Percentiles rank a stretch among this genome's conserved stretches.
These are phyloP conservation scores for Telfairia occidentalis DNA, from an alignment of 331 rosid genomes.

Conservation along the genomic window DNA sequence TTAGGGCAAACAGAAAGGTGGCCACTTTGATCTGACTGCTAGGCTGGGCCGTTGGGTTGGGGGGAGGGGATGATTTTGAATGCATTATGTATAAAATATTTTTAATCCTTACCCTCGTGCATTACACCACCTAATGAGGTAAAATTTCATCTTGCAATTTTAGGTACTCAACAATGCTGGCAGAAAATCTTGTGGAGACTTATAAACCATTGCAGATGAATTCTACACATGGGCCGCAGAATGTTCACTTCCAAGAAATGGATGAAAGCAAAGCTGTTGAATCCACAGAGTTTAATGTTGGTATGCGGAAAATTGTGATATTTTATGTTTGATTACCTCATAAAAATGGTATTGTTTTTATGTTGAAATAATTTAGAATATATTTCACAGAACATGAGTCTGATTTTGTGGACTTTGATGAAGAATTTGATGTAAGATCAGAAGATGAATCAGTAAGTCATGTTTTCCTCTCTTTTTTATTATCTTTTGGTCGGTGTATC, in stretches of 20 bases:
- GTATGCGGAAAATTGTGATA: conserved; percentile 33
- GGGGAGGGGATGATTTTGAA: not conserved
- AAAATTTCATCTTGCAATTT: conserved; percentile 19
- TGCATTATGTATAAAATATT: not conserved
- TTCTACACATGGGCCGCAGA: conserved; percentile 25
- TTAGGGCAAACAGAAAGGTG: conserved; percentile 98
- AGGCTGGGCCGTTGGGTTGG: not conserved
- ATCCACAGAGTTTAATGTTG: conserved; percentile 37
- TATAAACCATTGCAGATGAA: conserved; percentile 42
- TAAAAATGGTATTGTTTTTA: conserved; percentile 9
- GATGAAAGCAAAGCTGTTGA: conserved; percentile 28
- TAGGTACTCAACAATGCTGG: conserved; percentile 97
- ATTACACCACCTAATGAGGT: not conserved
- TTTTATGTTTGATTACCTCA: not conserved
- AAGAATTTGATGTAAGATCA: conserved; percentile 44
- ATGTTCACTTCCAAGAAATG: conserved; percentile 19
- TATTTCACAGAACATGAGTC: conserved; percentile 36
- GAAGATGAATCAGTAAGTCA: conserved; percentile 55
- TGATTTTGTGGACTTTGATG: conserved; percentile 52
- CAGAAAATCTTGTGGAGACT: conserved; percentile 84
- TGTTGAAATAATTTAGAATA: conserved; percentile 14
- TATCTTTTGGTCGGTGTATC: too few species aligned
- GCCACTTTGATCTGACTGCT: not conserved
- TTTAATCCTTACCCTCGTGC: not conserved
- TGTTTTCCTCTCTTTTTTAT: conserved; percentile 14